Evolutionary conservation across 768 basidiomycete species (phyloP), one percentile per base, ranked within the genome.

Genomic region (Lactarius tabidus): DNA sequence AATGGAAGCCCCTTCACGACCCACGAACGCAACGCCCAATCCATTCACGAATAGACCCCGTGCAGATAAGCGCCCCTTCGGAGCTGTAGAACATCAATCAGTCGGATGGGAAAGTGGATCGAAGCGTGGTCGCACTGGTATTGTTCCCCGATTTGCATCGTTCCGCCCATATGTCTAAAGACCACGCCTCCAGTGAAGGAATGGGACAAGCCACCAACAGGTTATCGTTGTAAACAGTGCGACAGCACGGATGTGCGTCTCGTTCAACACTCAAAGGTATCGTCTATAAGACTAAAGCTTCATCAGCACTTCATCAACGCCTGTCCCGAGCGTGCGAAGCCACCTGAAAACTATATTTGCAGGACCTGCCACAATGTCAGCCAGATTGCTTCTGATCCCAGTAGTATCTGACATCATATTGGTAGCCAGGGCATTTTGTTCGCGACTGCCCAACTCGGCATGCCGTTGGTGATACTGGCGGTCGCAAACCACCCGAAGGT

Each of bases 391-490:
- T 58, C 31, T 58, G 17, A 20, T 29, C n/a, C 33, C 18, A 12
- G 57, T 51, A 51, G 31, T 60, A 7, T 38, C 67, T 67, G 39
- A 70, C 31, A 23, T 41, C 51, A 51, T 20, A n/a, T 9, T n/a
- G 52, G 36, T 69, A 92, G 84, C 80, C 88, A 43, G 93, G 89
- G 35, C 95, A 97, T 74, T 86, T 90, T 71, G 84, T 96, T 61
- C 88, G 91, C 41, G 93, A 96, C 73, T 96, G 94, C 75, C 94
- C 95, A 1, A 87, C 88, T 12, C 84, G 83, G 73, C 82, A 90
- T 69, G 86, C 86, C 28, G 79, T 84, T 5, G 92, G 91, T 15
- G 91, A 94, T 72, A 93, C 91, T 1, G 91, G 91, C 17, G 90
- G 91, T 10, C 83, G 80, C 52, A 91, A 91, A 72, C 93, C 93